Evolutionary conservation across 2,329 filamentous ascomycete genomes (phyloP).

Genomic region (Microsporum audouinii): DNA sequence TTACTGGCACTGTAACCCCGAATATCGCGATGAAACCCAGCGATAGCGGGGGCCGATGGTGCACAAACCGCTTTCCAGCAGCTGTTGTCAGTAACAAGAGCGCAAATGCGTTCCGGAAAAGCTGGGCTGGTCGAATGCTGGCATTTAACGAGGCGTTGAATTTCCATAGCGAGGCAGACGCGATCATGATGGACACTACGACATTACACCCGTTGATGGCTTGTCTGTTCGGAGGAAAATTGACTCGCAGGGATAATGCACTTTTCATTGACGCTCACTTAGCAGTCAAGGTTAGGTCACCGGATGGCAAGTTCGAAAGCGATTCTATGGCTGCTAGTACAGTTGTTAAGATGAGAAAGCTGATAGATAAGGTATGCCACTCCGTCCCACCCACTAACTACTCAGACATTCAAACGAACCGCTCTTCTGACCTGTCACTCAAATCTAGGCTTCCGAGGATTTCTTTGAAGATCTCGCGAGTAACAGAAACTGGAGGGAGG

Average conservation of each 20-base stretch:
- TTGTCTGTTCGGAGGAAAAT: constrained; percentile 1
- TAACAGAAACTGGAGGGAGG: background rate
- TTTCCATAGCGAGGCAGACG: background rate
- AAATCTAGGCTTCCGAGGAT: background rate
- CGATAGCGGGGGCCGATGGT: constrained; percentile 10
- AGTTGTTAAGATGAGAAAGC: background rate
- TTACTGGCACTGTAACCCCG: constrained; percentile 35
- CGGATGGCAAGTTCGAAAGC: background rate
- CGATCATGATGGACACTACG: background rate
- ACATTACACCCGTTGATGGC: constrained; percentile 1
- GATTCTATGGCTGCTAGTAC: background rate
- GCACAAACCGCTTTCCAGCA: constrained; percentile 20
- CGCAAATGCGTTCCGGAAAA: background rate
- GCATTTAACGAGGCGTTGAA: background rate
- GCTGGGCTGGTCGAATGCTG: background rate
- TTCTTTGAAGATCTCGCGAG: background rate
- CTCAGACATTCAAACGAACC: background rate
- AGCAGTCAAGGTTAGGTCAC: background rate
- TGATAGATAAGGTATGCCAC: background rate
- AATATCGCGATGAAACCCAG: constrained; percentile 31
- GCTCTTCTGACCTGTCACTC: background rate
- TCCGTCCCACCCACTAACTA: background rate
- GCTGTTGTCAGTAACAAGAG: constrained; percentile 20
- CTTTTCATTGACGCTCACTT: background rate
- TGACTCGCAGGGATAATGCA: background rate